Percentiles rank a stretch among this genome's conserved stretches.
Conservation (phyloP, 2,329 filamentous ascomycete species). For the Knufia fluminis region DNA sequence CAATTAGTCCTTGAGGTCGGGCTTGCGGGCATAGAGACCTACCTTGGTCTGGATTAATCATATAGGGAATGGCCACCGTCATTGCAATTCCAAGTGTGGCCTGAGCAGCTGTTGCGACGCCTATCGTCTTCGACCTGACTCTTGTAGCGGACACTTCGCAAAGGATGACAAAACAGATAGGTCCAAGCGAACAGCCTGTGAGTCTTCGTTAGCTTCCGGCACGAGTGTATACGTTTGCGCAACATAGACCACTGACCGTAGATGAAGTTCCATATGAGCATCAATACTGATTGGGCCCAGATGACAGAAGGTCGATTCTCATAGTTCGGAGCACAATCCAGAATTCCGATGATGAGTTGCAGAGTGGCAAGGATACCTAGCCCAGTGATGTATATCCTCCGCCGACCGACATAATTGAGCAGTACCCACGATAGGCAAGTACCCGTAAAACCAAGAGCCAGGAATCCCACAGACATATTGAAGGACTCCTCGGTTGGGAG, state of each 20-base stretch:
- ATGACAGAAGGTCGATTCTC: constrained; percentile 22
- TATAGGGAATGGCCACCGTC: constrained; percentile 33
- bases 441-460: constrained; percentile 32
- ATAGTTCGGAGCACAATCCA: constrained; percentile 31
- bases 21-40: no score
- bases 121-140: constrained; percentile 38
- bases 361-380: constrained; percentile 27
- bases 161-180: constrained; percentile 38
- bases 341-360: constrained; percentile 33
- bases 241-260: constrained; percentile 26
- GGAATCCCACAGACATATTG: constrained; percentile 32
- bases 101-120: constrained; percentile 34
- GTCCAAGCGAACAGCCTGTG: constrained; percentile 29
- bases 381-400: constrained; percentile 28
- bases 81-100: constrained; percentile 32
- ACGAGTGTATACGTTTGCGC: background rate
- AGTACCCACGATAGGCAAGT: constrained; percentile 31
- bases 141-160: constrained; percentile 38
- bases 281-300: constrained; percentile 31
- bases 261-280: constrained; percentile 33
- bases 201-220: background rate
- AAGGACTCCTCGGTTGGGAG: constrained; percentile 30
- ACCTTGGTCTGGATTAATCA: constrained; percentile 20
- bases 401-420: constrained; percentile 28
- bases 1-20: no score